Evolutionary conservation across 768 basidiomycete species (phyloP), one percentile per base, ranked within the genome.

Genomic region (Pleurotus ostreatus): DNA sequence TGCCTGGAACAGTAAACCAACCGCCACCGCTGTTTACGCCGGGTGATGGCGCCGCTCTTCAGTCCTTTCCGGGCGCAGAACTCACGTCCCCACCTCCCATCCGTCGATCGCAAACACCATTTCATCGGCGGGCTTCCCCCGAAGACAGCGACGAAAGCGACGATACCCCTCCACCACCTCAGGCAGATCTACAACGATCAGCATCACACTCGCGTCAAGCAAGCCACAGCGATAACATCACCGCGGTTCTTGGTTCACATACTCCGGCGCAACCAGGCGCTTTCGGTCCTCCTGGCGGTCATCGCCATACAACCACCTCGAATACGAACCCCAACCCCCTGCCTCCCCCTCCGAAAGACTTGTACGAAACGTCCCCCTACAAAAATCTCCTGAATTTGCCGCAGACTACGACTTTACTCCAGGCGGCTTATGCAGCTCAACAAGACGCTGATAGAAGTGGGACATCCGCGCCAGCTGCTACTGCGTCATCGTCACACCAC

Each of bases 331-430:
- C 58, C 1, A 87, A 34, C 30, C 87, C 86, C 4, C 80, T 90
- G 7, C 89, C 89, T 0, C 57, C 65, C 2, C 86, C 82, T 0
- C 89, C 89, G 0, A 69, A 70, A 26, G 82, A 89, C 63, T 55
- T 89, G 6, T 86, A 84, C 66, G 75, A 79, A 11, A 68, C 70
- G 23, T 74, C 83, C 0, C 84, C 84, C 0, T 87, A 87, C 65
- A 77, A 78, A 51, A 68, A 71, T 0, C 66, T 88, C 0, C 71
- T 86, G 5, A 75, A 76, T 53, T 77, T 86, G 15, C 83, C 80
- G 1, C 72, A 74, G 44, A 77, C 79, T 2, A 72, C 72, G 3
- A 67, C 71, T 1, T 62, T 76, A 47, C 70, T 73, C 4, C 73
- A 68, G 15, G 70, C 55, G 13, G 45, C 38, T 13, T 49, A 49